phyloP scores from a whole-genome alignment of 495 filamentous ascomycete genomes.

The Tetracladium marchalianum region DNA sequence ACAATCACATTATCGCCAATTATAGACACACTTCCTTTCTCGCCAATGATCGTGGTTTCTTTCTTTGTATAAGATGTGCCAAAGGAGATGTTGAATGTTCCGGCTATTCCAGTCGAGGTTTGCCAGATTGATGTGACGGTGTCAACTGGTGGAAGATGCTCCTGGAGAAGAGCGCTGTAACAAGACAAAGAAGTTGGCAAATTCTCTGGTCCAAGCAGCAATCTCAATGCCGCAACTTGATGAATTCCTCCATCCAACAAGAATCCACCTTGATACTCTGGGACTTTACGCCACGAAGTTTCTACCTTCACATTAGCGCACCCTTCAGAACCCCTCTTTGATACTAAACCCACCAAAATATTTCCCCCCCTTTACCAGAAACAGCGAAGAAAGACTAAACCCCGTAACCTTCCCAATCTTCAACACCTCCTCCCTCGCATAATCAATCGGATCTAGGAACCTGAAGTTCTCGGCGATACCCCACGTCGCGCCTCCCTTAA shows the following conservation, averaged over 20 bases:
- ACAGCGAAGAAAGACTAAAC: constrained; percentile 49
- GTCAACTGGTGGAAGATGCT: constrained; percentile 64
- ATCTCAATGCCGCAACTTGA: constrained; percentile 50
- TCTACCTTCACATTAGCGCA: constrained; percentile 21
- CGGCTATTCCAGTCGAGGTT: constrained; percentile 51
- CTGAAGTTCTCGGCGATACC: constrained; percentile 71
- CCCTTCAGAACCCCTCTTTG: not conserved
- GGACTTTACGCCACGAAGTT: constrained; percentile 66
- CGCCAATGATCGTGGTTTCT: constrained; percentile 43
- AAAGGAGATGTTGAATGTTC: constrained; percentile 51
- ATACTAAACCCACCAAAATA: constrained; percentile 39
- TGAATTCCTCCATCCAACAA: constrained; percentile 72
- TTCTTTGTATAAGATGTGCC: constrained; percentile 50
- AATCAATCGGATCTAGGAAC: constrained; percentile 47
- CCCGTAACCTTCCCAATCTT: constrained; percentile 53
- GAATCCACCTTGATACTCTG: constrained; percentile 68
- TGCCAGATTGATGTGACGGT: constrained; percentile 56
- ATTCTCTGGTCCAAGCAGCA: constrained; percentile 46
- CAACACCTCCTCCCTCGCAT: constrained; percentile 45
- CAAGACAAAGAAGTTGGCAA: constrained; percentile 42
- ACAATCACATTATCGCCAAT: constrained; percentile 27
- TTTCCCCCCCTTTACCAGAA: constrained; percentile 45
- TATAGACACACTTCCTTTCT: constrained; percentile 41
- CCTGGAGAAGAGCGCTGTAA: constrained; percentile 45
- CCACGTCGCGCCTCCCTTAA: constrained; percentile 37